Conservation (phyloP, 805 yeast genomes). For the Saccharomycopsis oosterbeekiorum region DNA sequence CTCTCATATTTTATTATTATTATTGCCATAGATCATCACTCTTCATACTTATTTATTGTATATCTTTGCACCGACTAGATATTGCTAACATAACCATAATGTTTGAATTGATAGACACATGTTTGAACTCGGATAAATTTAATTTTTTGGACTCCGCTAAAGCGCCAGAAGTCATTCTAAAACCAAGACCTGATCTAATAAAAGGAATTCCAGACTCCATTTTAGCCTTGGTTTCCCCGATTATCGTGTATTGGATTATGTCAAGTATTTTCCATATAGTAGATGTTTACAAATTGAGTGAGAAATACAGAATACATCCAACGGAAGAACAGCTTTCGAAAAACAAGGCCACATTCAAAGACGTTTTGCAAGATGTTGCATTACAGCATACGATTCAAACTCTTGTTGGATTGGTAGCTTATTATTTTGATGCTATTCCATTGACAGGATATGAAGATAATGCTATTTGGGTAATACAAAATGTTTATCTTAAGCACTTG, state of each 20-base stretch:
- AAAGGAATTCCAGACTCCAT: slow-evolving; percentile 61
- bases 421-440: slow-evolving; percentile 48
- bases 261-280: slow-evolving; percentile 65
- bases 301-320: slow-evolving; percentile 82
- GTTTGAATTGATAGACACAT: neutral
- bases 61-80: neutral
- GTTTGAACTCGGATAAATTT: neutral
- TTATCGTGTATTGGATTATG: slow-evolving; percentile 75
- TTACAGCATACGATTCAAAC: slow-evolving; percentile 82
- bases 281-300: slow-evolving; percentile 69
- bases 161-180: slow-evolving; percentile 24
- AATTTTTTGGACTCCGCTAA: slow-evolving; percentile 3
- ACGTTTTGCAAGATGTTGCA: slow-evolving; percentile 74
- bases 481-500: slow-evolving; percentile 30
- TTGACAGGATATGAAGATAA: slow-evolving; percentile 41
- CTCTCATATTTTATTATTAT: too few relatives aligned
- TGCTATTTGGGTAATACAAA: slow-evolving; percentile 32
- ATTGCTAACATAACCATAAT: neutral
- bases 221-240: slow-evolving; percentile 64
- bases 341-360: slow-evolving; percentile 60
- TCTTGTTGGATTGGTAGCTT: slow-evolving; percentile 44
- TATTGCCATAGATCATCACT: neutral
- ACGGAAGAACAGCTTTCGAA: slow-evolving; percentile 70
- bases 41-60: neutral
- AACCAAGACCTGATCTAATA: slow-evolving; percentile 36